Percentiles rank a stretch among this genome's conserved stretches.
Evolutionary conservation across 192 early-diverging fungal genomes (phyloP).

Genomic region (Oehlia diaphana): DNA sequence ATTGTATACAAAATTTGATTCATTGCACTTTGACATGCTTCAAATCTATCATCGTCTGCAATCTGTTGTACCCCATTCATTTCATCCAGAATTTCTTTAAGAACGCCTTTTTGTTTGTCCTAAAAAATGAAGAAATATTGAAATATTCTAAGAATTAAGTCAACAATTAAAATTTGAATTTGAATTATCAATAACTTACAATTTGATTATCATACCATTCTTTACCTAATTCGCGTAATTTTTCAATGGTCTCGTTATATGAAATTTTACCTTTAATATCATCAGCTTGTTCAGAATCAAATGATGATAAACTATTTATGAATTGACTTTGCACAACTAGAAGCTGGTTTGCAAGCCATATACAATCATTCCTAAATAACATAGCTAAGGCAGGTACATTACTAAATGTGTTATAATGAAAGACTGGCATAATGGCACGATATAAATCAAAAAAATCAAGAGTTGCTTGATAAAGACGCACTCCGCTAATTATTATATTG

Average conservation of each 20-base stretch:
- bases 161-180: background rate
- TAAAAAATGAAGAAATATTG: constrained; percentile 22
- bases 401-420: constrained; percentile 55
- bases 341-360: constrained; percentile 57
- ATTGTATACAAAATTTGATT: constrained; percentile 53
- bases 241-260: constrained; percentile 54
- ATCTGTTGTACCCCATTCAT: constrained; percentile 38
- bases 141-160: background rate
- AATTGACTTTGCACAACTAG: constrained; percentile 40
- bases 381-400: constrained; percentile 57
- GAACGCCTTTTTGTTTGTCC: constrained; percentile 55
- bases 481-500: constrained; percentile 20
- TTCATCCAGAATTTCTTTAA: constrained; percentile 45
- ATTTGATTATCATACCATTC: constrained; percentile 54
- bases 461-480: constrained; percentile 45
- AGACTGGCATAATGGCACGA: constrained; percentile 60
- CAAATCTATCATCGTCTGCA: constrained; percentile 46
- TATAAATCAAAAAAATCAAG: constrained; percentile 57
- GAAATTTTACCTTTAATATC: constrained; percentile 27
- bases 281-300: background rate
- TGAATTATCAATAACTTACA: constrained; percentile 43
- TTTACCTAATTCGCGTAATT: constrained; percentile 52
- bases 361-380: constrained; percentile 71
- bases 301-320: constrained; percentile 25
- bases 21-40: constrained; percentile 48